Conservation (phyloP, 106 monocot genomes). For the Xerophyta viscosa region DNA sequence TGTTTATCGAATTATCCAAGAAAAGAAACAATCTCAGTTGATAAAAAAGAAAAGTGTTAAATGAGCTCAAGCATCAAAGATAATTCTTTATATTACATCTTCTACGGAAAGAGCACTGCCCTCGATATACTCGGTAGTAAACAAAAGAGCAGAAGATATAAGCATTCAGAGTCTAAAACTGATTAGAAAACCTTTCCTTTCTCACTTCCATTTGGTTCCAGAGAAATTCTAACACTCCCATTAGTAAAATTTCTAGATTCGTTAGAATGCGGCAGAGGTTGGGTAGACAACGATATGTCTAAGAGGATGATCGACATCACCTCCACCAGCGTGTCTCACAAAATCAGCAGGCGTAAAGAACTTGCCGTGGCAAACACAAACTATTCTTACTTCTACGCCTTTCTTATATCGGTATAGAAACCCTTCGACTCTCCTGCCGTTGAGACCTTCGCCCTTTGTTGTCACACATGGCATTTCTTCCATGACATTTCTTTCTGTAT, state of each 20-base stretch:
- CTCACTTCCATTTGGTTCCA: not conserved
- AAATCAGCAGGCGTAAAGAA: conserved; percentile 47
- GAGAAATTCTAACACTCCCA: not conserved
- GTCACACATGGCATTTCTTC: conserved; percentile 46
- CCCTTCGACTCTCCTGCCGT: conserved; percentile 34
- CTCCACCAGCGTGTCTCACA: conserved; percentile 39
- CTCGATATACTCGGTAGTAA: too few species aligned
- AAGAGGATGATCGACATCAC: conserved; percentile 36
- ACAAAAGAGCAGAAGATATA: too few species aligned
- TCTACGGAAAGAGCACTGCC: too few species aligned
- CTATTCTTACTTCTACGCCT: conserved; percentile 38
- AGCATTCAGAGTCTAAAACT: too few species aligned
- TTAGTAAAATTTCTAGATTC: not conserved
- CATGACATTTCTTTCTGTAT: conserved; percentile 25
- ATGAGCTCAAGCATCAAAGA: too few species aligned
- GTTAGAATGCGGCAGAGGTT: not conserved
- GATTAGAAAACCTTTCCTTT: not conserved
- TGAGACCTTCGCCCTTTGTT: conserved; percentile 26
- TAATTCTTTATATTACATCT: too few species aligned
- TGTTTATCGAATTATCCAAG: too few species aligned
- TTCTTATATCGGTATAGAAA: conserved; percentile 38
- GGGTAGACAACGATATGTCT: conserved; percentile 26
- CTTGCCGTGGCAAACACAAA: conserved; percentile 42
- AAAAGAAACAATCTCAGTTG: too few species aligned
- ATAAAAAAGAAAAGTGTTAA: too few species aligned